A percentile compares a stretch with the other conserved stretches of the same genome.
Evolutionary conservation across 2,329 filamentous ascomycete species (phyloP).

Genomic region (Pseudogymnoascus sp.): DNA sequence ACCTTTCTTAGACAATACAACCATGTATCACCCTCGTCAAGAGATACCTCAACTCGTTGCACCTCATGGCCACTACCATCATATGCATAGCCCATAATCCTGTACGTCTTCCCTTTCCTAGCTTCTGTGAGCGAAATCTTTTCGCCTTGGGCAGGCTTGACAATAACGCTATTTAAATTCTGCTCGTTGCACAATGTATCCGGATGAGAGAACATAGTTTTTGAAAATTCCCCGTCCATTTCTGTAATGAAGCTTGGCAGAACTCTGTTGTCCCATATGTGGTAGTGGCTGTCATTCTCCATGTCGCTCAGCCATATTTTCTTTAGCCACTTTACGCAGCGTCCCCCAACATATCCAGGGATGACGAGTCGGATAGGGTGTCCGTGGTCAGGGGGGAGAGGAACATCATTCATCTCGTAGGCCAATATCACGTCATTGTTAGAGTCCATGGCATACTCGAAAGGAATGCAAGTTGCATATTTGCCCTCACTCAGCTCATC

Average conservation of each 20-base stretch:
- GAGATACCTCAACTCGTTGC: slow-evolving; percentile 42
- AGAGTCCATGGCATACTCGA: slow-evolving; percentile 43
- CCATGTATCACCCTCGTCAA: slow-evolving; percentile 44
- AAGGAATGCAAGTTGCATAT: slow-evolving; percentile 43
- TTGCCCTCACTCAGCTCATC: slow-evolving; percentile 42
- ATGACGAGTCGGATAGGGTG: slow-evolving; percentile 38
- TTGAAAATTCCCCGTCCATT: slow-evolving; percentile 42
- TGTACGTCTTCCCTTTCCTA: slow-evolving; percentile 36
- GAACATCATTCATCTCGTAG: slow-evolving; percentile 41
- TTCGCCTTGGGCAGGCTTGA: slow-evolving; percentile 41
- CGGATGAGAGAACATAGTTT: slow-evolving; percentile 42
- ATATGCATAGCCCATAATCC: slow-evolving; percentile 44
- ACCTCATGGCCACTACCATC: slow-evolving; percentile 45
- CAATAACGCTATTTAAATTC: slow-evolving; percentile 44
- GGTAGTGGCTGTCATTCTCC: slow-evolving; percentile 41
- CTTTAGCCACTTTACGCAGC: slow-evolving; percentile 43
- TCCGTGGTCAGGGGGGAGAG: slow-evolving; percentile 41
- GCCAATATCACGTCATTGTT: slow-evolving; percentile 45
- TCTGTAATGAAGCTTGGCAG: slow-evolving; percentile 43
- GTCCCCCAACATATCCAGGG: slow-evolving; percentile 40
- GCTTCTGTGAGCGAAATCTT: slow-evolving; percentile 35
- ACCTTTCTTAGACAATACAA: slow-evolving; percentile 39
- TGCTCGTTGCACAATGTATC: slow-evolving; percentile 45
- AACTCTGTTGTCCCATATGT: slow-evolving; percentile 46
- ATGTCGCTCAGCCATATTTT: slow-evolving; percentile 37